phyloP scores from a whole-genome alignment of 139 green algal species.

The Volvox africanus region DNA sequence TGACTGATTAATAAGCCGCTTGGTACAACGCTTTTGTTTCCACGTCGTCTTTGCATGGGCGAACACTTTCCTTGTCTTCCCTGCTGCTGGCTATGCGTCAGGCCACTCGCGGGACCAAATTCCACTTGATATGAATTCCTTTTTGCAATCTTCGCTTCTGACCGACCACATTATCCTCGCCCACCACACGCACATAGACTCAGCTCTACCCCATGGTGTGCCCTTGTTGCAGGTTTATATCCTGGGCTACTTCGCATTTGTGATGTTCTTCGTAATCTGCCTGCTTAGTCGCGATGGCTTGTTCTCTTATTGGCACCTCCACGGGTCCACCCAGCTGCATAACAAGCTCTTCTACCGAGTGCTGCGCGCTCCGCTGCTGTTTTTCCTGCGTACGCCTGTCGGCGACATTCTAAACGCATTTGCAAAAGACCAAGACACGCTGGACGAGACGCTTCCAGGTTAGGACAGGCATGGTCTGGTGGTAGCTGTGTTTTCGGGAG shows the following conservation, averaged over 20 bases:
- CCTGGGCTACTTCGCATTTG: slow-evolving; percentile 66
- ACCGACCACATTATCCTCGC: too few relatives aligned
- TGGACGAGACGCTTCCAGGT: slow-evolving; percentile 67
- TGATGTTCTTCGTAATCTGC: slow-evolving; percentile 63
- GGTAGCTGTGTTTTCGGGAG: too few relatives aligned
- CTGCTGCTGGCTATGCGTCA: too few relatives aligned
- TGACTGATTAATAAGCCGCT: neutral
- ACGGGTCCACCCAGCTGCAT: slow-evolving; percentile 60
- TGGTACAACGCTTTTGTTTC: too few relatives aligned
- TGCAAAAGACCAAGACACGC: slow-evolving; percentile 66
- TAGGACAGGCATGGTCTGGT: neutral
- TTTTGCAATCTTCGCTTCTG: too few relatives aligned
- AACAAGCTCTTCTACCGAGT: slow-evolving; percentile 68
- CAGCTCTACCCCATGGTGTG: too few relatives aligned
- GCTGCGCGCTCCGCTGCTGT: slow-evolving; percentile 66
- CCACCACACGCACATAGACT: too few relatives aligned
- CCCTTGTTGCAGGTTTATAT: slow-evolving; percentile 58
- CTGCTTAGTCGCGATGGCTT: slow-evolving; percentile 64
- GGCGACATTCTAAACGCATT: slow-evolving; percentile 70
- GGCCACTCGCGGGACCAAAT: too few relatives aligned
- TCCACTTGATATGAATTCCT: too few relatives aligned
- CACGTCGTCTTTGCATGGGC: too few relatives aligned
- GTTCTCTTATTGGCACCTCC: slow-evolving; percentile 65
- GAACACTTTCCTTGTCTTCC: too few relatives aligned
- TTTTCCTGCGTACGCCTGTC: slow-evolving; percentile 72